Percentiles rank a stretch among this genome's conserved stretches.
These are phyloP conservation scores for Platanus orientalis DNA, from an alignment of 164 flowering plant genomes.

Conservation along the genomic window DNA sequence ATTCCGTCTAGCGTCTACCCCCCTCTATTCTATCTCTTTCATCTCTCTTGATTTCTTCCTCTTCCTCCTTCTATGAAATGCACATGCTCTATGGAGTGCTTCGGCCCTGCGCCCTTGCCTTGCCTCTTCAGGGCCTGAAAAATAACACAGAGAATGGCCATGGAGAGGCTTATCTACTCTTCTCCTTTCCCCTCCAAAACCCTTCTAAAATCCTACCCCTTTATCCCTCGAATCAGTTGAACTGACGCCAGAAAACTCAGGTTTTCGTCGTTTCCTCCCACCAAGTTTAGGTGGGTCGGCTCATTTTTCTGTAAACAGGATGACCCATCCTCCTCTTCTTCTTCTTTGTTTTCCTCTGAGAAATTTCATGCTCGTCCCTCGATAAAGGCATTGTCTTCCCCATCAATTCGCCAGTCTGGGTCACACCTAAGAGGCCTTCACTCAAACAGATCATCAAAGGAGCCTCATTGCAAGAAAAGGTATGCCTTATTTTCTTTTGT, in stretches of 20 bases:
- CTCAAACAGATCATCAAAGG: slow-evolving; percentile 15
- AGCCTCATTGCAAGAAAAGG: slow-evolving; percentile 30
- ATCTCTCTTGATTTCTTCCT: too few relatives aligned
- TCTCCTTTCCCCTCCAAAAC: too few relatives aligned
- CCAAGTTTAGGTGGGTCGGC: slow-evolving; percentile 13
- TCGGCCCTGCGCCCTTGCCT: too few relatives aligned
- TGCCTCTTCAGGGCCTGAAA: too few relatives aligned
- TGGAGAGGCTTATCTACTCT: too few relatives aligned
- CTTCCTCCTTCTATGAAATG: too few relatives aligned
- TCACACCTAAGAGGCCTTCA: slow-evolving; percentile 17
- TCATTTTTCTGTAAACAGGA: slow-evolving; percentile 29
- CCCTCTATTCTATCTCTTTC: too few relatives aligned
- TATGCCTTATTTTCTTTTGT: too few relatives aligned
- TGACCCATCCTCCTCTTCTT: slow-evolving; percentile 16
- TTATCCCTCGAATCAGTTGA: slow-evolving; percentile 30
- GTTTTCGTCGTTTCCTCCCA: slow-evolving; percentile 10
- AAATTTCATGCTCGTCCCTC: neutral
- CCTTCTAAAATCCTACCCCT: slow-evolving; percentile 22
- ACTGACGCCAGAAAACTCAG: slow-evolving; percentile 24
- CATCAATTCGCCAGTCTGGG: slow-evolving; percentile 20
- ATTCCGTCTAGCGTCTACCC: too few relatives aligned
- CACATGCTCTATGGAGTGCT: too few relatives aligned
- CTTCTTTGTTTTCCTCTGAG: neutral
- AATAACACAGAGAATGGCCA: too few relatives aligned
- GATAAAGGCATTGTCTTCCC: neutral